These are phyloP conservation scores for Cadophora malorum DNA, from an alignment of 2,329 filamentous ascomycete genomes.

Conservation along the genomic window DNA sequence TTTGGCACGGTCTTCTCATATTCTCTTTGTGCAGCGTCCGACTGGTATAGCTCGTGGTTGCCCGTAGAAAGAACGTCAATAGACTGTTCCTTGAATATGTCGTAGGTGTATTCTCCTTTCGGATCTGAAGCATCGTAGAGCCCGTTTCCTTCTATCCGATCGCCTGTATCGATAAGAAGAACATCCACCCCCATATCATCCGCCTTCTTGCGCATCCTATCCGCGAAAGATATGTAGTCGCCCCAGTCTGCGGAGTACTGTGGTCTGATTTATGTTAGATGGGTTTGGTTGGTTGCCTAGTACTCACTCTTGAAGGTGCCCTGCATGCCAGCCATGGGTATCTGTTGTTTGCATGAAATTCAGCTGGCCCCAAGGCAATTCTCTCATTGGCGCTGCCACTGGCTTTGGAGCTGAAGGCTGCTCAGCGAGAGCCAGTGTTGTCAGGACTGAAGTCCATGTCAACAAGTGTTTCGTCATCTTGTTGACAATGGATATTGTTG, in stretches of 20 bases:
- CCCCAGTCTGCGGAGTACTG: constrained; percentile 98
- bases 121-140: constrained; percentile 90
- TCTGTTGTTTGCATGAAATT: constrained; percentile 98
- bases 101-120: constrained; percentile 87
- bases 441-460: constrained; percentile 34
- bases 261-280: constrained; percentile 56
- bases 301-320: constrained; percentile 85
- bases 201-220: constrained; percentile 79
- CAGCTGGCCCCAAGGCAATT: constrained; percentile 89
- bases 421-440: constrained; percentile 51
- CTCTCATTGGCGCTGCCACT: constrained; percentile 79
- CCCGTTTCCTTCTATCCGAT: constrained; percentile 92
- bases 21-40: constrained; percentile 78
- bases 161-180: constrained; percentile 93
- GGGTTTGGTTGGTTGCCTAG: neutral
- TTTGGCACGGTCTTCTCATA: constrained; percentile 81
- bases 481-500: neutral
- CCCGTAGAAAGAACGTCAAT: constrained; percentile 87
- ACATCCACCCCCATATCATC: constrained; percentile 82
- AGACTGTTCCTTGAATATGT: constrained; percentile 82
- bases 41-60: constrained; percentile 94
- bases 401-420: constrained; percentile 85
- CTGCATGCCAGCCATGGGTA: constrained; percentile 94
- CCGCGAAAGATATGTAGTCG: constrained; percentile 92
- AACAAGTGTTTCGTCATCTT: constrained; percentile 34